Conservation (phyloP, 2,329 filamentous ascomycete genomes). For the Trichophyton benhamiae region DNA sequence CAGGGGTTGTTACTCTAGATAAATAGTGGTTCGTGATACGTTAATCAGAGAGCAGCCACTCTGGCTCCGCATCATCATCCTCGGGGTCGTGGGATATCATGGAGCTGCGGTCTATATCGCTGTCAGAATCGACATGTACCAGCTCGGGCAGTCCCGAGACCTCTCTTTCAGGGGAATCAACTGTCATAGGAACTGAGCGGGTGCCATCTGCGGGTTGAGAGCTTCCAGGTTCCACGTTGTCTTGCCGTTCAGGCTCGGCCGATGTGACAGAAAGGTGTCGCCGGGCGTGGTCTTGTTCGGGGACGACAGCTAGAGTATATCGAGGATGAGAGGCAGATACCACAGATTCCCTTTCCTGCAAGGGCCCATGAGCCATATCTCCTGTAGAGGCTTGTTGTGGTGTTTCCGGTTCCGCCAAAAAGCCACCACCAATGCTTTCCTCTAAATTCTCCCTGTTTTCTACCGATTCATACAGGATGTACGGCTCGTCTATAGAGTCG, state of each 20-base stretch:
- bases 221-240: not conserved
- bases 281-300: not conserved
- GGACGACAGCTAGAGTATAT: slow-evolving; percentile 24
- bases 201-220: not conserved
- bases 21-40: no score
- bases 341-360: no score
- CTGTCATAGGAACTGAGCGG: not conserved
- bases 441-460: not conserved
- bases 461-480: not conserved
- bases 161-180: slow-evolving; percentile 10
- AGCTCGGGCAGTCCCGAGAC: slow-evolving; percentile 11
- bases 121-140: slow-evolving; percentile 19
- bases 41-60: slow-evolving; percentile 43
- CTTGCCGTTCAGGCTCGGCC: not conserved
- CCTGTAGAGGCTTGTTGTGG: not conserved
- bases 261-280: not conserved
- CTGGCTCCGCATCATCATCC: slow-evolving; percentile 53
- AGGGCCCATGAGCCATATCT: no score
- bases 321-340: not conserved
- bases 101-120: slow-evolving; percentile 33
- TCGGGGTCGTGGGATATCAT: slow-evolving; percentile 51
- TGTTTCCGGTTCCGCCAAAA: slow-evolving; percentile 12
- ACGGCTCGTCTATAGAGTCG: not conserved
- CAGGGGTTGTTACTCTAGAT: not conserved
- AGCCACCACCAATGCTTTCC: slow-evolving; percentile 12